Conservation (phyloP, 2,329 filamentous ascomycete genomes). For the Verticillium dahliae region DNA sequence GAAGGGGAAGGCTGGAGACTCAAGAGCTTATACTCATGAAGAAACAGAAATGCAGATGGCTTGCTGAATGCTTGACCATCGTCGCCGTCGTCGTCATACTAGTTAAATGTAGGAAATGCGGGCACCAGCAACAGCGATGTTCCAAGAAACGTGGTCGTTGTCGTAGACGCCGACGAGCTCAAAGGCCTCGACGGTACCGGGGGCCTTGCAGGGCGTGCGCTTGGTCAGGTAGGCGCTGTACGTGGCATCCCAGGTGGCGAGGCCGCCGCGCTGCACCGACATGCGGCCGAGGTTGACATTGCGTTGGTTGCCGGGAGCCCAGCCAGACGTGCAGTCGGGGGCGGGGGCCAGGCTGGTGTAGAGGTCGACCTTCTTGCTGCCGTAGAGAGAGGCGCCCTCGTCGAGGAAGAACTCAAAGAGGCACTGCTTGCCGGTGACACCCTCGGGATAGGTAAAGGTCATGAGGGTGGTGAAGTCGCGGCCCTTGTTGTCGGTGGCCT, state of each 20-base stretch:
- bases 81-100: not conserved
- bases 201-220: conserved; percentile 9
- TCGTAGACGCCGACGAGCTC: conserved; percentile 12
- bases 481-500: conserved; percentile 14
- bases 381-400: conserved; percentile 8
- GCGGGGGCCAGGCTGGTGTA: conserved; percentile 17
- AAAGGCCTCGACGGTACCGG: conserved; percentile 8
- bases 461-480: conserved; percentile 20
- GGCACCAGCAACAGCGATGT: conserved; percentile 3
- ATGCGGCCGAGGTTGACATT: conserved; percentile 12
- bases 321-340: conserved; percentile 11
- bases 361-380: conserved; percentile 19
- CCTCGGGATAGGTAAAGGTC: conserved; percentile 19
- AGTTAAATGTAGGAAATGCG: conserved; percentile 8
- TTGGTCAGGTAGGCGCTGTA: conserved; percentile 7
- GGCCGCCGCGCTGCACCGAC: conserved; percentile 1
- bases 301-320: conserved; percentile 19
- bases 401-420: conserved; percentile 18
- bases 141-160: conserved; percentile 8
- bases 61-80: not conserved
- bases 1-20: not conserved
- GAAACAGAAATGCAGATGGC: not conserved
- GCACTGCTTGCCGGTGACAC: conserved; percentile 15
- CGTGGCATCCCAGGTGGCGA: conserved; percentile 8
- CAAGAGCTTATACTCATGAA: not conserved